Percentiles rank a stretch among this genome's conserved stretches.
phyloP scores from a whole-genome alignment of 2,329 filamentous ascomycete genomes.

The Akanthomyces dipterigenus region DNA sequence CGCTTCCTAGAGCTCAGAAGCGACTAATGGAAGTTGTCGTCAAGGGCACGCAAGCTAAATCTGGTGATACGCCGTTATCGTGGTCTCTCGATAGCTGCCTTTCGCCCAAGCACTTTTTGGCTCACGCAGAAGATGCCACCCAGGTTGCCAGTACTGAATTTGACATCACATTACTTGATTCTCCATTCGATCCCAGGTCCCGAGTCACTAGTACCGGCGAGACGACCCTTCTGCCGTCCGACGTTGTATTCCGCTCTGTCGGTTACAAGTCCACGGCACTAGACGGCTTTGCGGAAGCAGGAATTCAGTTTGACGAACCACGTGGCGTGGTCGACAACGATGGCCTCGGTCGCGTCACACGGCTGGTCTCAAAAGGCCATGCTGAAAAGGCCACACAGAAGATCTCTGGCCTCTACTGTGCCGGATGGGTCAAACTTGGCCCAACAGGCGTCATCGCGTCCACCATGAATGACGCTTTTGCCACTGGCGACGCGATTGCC shows the following conservation, averaged over 20 bases:
- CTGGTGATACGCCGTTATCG: constrained; percentile 48
- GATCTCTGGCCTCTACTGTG: constrained; percentile 74
- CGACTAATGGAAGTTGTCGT: constrained; percentile 74
- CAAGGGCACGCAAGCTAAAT: constrained; percentile 58
- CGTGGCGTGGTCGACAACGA: constrained; percentile 80
- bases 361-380: constrained; percentile 24
- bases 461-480: constrained; percentile 92
- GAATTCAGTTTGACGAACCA: constrained; percentile 68
- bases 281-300: constrained; percentile 64
- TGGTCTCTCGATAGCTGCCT: constrained; percentile 86
- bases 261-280: constrained; percentile 82
- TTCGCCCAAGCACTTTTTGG: constrained; percentile 65
- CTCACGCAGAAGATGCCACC: constrained; percentile 35
- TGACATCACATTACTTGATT: constrained; percentile 49
- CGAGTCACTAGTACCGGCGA: constrained; percentile 43
- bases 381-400: constrained; percentile 32
- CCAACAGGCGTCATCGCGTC: constrained; percentile 93
- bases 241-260: constrained; percentile 84
- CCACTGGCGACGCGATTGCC: constrained; percentile 75
- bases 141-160: constrained; percentile 63
- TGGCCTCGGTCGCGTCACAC: constrained; percentile 62
- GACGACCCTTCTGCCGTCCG: constrained; percentile 50
- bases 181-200: constrained; percentile 47
- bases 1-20: constrained; percentile 67
- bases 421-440: constrained; percentile 93